These are phyloP conservation scores for Pyrus betulifolia DNA, from an alignment of 306 rosid genomes.

Conservation along the genomic window DNA sequence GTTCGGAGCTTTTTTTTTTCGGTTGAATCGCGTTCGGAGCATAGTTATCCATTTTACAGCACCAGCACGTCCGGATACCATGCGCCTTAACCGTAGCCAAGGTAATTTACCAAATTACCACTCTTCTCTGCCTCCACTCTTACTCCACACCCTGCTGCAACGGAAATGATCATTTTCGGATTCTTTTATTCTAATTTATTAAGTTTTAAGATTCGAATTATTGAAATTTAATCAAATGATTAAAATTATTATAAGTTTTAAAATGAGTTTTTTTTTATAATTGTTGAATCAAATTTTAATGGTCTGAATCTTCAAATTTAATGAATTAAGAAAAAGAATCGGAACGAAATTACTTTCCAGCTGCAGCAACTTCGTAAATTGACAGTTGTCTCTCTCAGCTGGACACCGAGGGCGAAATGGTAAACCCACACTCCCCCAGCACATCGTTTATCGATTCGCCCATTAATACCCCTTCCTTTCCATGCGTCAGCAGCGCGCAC, in stretches of 20 bases:
- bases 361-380: not conserved
- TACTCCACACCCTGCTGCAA: not conserved
- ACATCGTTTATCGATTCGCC: conserved; percentile 23
- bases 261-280: rapidly evolving
- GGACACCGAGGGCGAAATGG: not conserved
- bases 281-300: too few species aligned
- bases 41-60: not conserved
- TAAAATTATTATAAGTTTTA: too few species aligned
- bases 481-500: conserved; percentile 16
- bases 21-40: not conserved
- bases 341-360: too few species aligned
- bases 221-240: too few species aligned
- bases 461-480: conserved; percentile 7
- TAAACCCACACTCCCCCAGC: conserved; percentile 1
- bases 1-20: not conserved
- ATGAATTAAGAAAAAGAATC: rapidly evolving
- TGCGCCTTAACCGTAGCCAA: not conserved
- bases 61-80: not conserved
- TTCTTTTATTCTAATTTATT: too few species aligned
- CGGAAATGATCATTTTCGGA: too few species aligned
- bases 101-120: not conserved
- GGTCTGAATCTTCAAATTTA: rapidly evolving
- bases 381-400: not conserved
- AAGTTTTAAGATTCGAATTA: rapidly evolving
- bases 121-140: not conserved